These are phyloP conservation scores for Pyrus bretschneideri DNA, from an alignment of 306 rosid genomes.

Conservation along the genomic window DNA sequence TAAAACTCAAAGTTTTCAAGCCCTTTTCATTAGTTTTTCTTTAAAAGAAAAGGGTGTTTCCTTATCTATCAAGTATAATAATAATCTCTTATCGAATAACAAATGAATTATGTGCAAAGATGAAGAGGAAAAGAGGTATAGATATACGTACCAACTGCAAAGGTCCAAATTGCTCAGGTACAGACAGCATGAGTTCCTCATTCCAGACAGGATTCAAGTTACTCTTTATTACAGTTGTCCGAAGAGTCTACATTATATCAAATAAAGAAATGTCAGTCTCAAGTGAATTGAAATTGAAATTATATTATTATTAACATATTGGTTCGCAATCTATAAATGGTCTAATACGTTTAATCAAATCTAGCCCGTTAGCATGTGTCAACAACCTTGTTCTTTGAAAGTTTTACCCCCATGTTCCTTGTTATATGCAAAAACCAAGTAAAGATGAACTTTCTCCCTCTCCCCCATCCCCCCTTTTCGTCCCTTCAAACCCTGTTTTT, in stretches of 20 bases:
- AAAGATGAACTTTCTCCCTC: not conserved
- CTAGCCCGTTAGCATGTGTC: not conserved
- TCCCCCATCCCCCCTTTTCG: not conserved
- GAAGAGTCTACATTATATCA: constrained; percentile 48
- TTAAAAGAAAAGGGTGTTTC: not conserved
- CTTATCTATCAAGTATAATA: not conserved
- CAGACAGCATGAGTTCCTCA: constrained; percentile 94
- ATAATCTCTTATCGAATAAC: not conserved
- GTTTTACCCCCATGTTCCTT: not conserved
- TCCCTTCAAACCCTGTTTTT: not conserved
- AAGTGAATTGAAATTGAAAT: not conserved
- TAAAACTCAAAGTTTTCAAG: too few species aligned
- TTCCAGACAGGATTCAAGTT: constrained; percentile 99
- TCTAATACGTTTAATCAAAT: not conserved
- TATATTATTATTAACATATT: not conserved
- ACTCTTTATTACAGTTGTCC: constrained; percentile 52
- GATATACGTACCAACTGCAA: constrained; percentile 67
- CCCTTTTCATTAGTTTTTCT: too few species aligned
- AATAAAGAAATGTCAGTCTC: not conserved
- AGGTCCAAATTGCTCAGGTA: constrained; percentile 69
- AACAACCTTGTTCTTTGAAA: not conserved
- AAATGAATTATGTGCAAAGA: not conserved
- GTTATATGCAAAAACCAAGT: not conserved
- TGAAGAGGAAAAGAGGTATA: not conserved
- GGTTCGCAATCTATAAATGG: not conserved